Conservation (phyloP, 768 basidiomycete species). For the Dendrothele bispora region DNA sequence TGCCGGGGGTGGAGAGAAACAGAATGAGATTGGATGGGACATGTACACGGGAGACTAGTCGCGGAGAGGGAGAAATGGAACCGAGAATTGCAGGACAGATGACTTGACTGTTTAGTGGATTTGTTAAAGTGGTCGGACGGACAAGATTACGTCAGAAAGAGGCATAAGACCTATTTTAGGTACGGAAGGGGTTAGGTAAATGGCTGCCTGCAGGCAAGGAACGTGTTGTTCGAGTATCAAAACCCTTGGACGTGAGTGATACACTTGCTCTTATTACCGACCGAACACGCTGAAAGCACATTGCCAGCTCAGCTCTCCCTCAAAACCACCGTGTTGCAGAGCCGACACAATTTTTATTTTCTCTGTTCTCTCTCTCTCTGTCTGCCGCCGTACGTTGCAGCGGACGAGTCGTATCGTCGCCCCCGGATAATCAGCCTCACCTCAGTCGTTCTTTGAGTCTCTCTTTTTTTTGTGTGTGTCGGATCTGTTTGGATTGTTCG, state of each 20-base stretch:
- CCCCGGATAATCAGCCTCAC: slow-evolving; percentile 13
- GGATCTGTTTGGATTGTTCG: slow-evolving; percentile 12
- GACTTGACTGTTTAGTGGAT: slow-evolving; percentile 8
- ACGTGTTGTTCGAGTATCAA: slow-evolving; percentile 67
- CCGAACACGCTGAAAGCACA: slow-evolving; percentile 52
- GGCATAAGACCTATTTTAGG: slow-evolving; percentile 23
- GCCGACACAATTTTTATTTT: slow-evolving; percentile 43
- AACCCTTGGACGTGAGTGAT: slow-evolving; percentile 47
- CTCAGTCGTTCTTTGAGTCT: slow-evolving; percentile 1
- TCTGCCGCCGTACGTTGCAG: slow-evolving; percentile 11
- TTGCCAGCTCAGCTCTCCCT: slow-evolving; percentile 44
- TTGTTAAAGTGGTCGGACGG: slow-evolving; percentile 16
- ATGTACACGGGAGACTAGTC: background rate
- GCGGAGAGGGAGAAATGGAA: background rate
- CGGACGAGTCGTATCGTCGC: slow-evolving; percentile 15
- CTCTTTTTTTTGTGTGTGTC: slow-evolving; percentile 16
- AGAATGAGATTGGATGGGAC: background rate
- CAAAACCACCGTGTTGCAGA: slow-evolving; percentile 51
- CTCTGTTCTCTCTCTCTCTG: slow-evolving; percentile 18
- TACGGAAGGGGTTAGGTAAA: slow-evolving; percentile 39
- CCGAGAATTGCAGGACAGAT: background rate
- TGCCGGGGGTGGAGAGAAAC: background rate
- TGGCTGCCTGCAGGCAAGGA: slow-evolving; percentile 75
- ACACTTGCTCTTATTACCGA: slow-evolving; percentile 29
- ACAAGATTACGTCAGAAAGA: slow-evolving; percentile 44